A percentile compares a stretch with the other conserved stretches of the same genome.
These are phyloP conservation scores for Fusarium sarcochroum DNA, from an alignment of 2,329 filamentous ascomycete species.

Conservation along the genomic window DNA sequence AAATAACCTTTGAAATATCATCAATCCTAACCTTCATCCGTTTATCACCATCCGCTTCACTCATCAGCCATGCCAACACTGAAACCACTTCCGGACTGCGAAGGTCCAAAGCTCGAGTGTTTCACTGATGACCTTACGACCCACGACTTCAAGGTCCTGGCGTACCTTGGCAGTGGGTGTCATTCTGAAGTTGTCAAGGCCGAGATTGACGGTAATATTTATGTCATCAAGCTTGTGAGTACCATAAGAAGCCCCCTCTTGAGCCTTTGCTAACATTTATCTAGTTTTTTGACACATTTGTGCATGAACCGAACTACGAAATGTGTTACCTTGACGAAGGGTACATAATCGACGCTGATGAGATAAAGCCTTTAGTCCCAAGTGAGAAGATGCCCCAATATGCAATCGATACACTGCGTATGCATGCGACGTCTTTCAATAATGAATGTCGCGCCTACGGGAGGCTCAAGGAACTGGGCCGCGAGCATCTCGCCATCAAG, in stretches of 20 bases:
- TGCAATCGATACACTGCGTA: background rate
- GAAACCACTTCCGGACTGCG: slow-evolving; percentile 9
- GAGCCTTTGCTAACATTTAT: background rate
- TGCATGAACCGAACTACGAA: background rate
- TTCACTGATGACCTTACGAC: slow-evolving; percentile 18
- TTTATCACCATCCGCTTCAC: background rate
- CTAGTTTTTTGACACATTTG: background rate
- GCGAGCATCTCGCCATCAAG: slow-evolving; percentile 15
- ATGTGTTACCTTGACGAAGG: background rate
- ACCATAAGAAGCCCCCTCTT: no score
- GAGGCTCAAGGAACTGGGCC: slow-evolving; percentile 18
- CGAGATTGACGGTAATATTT: slow-evolving; percentile 8
- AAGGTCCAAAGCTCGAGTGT: slow-evolving; percentile 20
- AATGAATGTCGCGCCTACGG: slow-evolving; percentile 32
- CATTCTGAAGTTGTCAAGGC: background rate
- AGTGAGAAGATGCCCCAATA: background rate
- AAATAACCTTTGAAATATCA: background rate
- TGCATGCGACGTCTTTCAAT: slow-evolving; percentile 17
- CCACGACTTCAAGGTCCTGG: slow-evolving; percentile 4
- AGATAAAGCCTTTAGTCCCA: accelerated
- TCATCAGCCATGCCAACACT: slow-evolving; percentile 3
- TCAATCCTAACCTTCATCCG: background rate
- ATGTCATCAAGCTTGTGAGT: slow-evolving; percentile 24
- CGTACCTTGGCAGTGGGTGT: accelerated
- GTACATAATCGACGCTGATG: background rate